phyloP scores from a whole-genome alignment of 441 rosid genomes.

The Syzygium malaccense region DNA sequence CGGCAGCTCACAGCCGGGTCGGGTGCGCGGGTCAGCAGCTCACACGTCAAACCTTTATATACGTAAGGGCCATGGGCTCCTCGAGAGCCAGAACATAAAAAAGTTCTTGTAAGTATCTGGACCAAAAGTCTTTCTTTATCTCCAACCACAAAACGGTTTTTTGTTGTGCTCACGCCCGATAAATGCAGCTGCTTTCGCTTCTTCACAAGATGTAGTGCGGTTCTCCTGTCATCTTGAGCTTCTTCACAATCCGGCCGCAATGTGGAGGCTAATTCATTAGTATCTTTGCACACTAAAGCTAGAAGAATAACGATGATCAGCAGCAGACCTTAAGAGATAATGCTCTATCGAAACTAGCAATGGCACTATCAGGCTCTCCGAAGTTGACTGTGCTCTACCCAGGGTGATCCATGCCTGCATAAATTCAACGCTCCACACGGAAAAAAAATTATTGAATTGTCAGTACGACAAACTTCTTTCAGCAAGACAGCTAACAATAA shows the following conservation, averaged over 20 bases:
- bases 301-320: not conserved
- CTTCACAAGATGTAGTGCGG: slow-evolving; percentile 56
- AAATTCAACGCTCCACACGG: not conserved
- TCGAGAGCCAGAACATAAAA: not conserved
- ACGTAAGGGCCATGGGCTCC: not conserved
- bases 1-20: too few species aligned
- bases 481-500: not conserved
- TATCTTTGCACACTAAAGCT: not conserved
- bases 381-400: slow-evolving; percentile 85
- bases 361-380: slow-evolving; percentile 81
- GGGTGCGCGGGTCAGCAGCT: too few species aligned
- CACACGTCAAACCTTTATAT: not conserved
- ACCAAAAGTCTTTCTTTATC: slow-evolving; percentile 15
- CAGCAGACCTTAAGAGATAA: slow-evolving; percentile 49
- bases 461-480: not conserved
- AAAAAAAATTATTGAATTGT: not conserved
- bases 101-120: not conserved
- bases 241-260: slow-evolving; percentile 50
- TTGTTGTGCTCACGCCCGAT: slow-evolving; percentile 35
- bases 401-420: slow-evolving; percentile 83
- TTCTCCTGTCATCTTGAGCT: slow-evolving; percentile 51
- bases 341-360: slow-evolving; percentile 63
- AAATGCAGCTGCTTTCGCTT: slow-evolving; percentile 64
- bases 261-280: not conserved
- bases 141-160: slow-evolving; percentile 40